These are phyloP conservation scores for Catunica adiposa DNA, from an alignment of 2,329 filamentous ascomycete species.

Conservation along the genomic window DNA sequence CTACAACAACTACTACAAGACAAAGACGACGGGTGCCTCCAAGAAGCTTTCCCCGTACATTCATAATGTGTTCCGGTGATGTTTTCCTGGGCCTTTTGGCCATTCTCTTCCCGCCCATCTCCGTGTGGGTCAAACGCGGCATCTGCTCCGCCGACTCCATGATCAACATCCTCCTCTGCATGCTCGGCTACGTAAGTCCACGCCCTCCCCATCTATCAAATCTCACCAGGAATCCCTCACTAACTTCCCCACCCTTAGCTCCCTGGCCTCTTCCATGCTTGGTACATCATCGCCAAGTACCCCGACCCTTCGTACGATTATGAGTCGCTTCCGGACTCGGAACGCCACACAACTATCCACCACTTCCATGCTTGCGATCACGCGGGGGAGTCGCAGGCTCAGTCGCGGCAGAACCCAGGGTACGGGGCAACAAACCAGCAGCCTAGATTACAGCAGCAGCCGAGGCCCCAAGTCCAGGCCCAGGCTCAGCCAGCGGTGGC, in stretches of 20 bases:
- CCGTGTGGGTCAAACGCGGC: constrained; percentile 93
- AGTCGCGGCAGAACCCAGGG: constrained; percentile 17
- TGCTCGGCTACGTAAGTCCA: constrained; percentile 46
- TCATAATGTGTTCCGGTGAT: constrained; percentile 27
- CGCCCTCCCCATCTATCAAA: not conserved
- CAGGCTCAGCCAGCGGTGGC: constrained; percentile 15
- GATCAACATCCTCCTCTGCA: constrained; percentile 86
- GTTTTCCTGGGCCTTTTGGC: constrained; percentile 48
- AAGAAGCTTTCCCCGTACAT: not conserved
- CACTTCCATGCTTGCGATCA: constrained; percentile 33
- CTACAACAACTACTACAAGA: not conserved
- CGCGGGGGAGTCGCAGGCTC: constrained; percentile 16
- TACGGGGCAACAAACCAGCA: constrained; percentile 32
- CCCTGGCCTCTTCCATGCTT: constrained; percentile 81
- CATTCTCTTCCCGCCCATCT: constrained; percentile 46
- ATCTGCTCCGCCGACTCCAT: constrained; percentile 83
- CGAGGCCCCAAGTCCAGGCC: constrained; percentile 17
- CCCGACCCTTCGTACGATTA: constrained; percentile 63
- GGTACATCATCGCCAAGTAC: constrained; percentile 92
- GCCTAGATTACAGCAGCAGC: constrained; percentile 19
- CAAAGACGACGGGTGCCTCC: no score
- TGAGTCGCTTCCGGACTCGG: constrained; percentile 40
- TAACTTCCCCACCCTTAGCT: constrained; percentile 27
- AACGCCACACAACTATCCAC: constrained; percentile 57
- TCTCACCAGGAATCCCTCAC: not conserved